A percentile compares a stretch with the other conserved stretches of the same genome.
phyloP scores from a whole-genome alignment of 1,284 basidiomycete species.

The Spongispora temasekensis region DNA sequence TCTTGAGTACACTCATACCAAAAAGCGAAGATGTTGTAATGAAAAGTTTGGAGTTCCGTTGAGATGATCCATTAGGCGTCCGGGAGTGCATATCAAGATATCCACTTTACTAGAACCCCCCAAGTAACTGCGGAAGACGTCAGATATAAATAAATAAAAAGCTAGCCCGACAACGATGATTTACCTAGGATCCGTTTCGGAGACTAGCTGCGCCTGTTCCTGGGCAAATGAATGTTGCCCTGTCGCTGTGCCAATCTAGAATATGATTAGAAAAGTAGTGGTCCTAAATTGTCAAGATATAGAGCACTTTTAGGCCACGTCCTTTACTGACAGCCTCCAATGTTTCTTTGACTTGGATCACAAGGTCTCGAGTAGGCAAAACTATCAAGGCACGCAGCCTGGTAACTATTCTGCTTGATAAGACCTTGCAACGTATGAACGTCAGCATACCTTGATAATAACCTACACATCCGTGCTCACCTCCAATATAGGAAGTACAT shows the following conservation, averaged over 20 bases:
- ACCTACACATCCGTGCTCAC: conserved; percentile 39
- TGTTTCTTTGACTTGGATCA: conserved; percentile 89
- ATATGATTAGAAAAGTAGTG: conserved; percentile 1
- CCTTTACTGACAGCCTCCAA: conserved; percentile 86
- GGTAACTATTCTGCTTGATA: conserved; percentile 75
- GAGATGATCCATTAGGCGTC: conserved; percentile 92
- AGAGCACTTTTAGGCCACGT: conserved; percentile 77
- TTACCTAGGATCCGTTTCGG: conserved; percentile 51
- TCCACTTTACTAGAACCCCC: conserved; percentile 90
- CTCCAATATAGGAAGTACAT: conserved; percentile 91
- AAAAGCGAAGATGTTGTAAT: conserved; percentile 90
- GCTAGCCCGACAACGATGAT: conserved; percentile 20
- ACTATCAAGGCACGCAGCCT: conserved; percentile 91
- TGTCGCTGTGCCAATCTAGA: conserved; percentile 75
- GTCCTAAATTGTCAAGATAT: background rate
- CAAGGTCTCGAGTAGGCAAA: conserved; percentile 95
- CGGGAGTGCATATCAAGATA: conserved; percentile 94
- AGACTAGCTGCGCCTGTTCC: conserved; percentile 74
- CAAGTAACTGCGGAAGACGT: conserved; percentile 44
- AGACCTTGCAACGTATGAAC: conserved; percentile 48
- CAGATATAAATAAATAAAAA: no score
- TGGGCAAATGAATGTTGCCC: conserved; percentile 85
- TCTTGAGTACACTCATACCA: conserved; percentile 48
- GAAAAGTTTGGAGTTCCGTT: conserved; percentile 88
- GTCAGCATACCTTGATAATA: conserved; percentile 4